phyloP scores from a whole-genome alignment of 306 rosid species.

The Sicyos baderoa region DNA sequence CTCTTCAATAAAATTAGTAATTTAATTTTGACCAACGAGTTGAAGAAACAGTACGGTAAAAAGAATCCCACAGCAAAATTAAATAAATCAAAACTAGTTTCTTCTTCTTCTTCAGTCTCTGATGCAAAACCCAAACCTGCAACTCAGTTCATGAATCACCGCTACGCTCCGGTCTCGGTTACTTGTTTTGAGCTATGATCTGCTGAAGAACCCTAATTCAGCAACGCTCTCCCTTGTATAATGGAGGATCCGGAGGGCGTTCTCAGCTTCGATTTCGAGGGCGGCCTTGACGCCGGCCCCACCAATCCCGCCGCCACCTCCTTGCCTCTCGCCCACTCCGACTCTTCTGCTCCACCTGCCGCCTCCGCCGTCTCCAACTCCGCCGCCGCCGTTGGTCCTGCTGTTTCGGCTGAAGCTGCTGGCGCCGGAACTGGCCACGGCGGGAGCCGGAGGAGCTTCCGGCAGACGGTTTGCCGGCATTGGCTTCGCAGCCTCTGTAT shows the following conservation, averaged over 20 bases:
- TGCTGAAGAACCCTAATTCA: conserved; percentile 1
- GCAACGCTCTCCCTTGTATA: background rate
- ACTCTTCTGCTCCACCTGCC: conserved; percentile 32
- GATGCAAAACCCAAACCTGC: background rate
- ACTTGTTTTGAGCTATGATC: conserved; percentile 10
- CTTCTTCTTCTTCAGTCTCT: background rate
- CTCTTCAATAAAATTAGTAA: too few species aligned
- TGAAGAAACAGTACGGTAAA: too few species aligned
- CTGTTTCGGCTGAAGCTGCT: background rate
- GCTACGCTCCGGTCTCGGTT: background rate
- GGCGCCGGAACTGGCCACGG: conserved; percentile 23
- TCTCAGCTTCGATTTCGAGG: conserved; percentile 97
- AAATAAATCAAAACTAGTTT: background rate
- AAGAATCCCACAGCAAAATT: too few species aligned
- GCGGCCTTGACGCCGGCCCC: conserved; percentile 68
- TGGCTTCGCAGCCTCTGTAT: conserved; percentile 92
- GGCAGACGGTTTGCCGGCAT: conserved; percentile 97
- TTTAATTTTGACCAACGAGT: too few species aligned
- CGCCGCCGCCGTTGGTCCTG: conserved; percentile 17
- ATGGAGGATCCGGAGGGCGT: conserved; percentile 98
- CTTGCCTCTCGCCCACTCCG: conserved; percentile 38
- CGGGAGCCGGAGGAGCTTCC: conserved; percentile 68
- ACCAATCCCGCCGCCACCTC: conserved; percentile 35
- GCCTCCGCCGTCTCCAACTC: conserved; percentile 6
- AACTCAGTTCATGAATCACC: background rate